Evolutionary conservation across 2,329 filamentous ascomycete genomes (phyloP).

Genomic region (Fusarium nurragi): DNA sequence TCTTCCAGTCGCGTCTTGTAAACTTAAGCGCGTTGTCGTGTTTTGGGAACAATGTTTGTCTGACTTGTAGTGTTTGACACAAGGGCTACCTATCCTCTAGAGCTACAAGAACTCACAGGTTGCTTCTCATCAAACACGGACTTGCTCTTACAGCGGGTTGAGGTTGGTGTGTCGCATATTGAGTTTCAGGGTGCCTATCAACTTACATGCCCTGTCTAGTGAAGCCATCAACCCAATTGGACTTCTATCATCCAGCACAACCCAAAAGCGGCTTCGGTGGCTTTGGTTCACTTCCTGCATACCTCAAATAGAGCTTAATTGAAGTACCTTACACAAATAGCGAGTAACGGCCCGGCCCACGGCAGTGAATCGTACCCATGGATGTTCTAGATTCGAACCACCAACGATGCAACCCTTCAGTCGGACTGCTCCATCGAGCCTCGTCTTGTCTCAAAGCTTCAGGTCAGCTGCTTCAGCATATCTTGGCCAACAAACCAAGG

Average conservation of each 20-base stretch:
- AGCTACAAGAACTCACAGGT: background rate
- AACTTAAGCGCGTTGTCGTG: background rate
- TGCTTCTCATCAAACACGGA: background rate
- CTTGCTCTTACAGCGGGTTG: background rate
- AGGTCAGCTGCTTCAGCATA: conserved; percentile 18
- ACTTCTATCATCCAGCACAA: background rate
- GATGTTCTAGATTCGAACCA: conserved; percentile 33
- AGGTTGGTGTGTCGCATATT: background rate
- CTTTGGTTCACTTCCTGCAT: conserved; percentile 21
- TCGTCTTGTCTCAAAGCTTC: conserved; percentile 26
- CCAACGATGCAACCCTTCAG: conserved; percentile 34
- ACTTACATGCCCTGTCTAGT: conserved; percentile 3
- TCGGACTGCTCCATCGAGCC: conserved; percentile 20
- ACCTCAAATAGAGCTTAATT: conserved; percentile 23
- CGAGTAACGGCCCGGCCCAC: conserved; percentile 36
- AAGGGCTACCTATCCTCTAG: too few species aligned
- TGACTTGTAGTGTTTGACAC: background rate
- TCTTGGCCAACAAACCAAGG: conserved; percentile 15
- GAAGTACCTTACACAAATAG: conserved; percentile 14
- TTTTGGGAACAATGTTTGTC: background rate
- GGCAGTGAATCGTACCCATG: conserved; percentile 31
- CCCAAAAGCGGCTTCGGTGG: conserved; percentile 16
- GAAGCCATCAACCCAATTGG: background rate
- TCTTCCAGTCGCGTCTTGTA: background rate
- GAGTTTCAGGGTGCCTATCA: conserved; percentile 6